Conservation (phyloP, 2,329 filamentous ascomycete species). For the Fusarium piperis region DNA sequence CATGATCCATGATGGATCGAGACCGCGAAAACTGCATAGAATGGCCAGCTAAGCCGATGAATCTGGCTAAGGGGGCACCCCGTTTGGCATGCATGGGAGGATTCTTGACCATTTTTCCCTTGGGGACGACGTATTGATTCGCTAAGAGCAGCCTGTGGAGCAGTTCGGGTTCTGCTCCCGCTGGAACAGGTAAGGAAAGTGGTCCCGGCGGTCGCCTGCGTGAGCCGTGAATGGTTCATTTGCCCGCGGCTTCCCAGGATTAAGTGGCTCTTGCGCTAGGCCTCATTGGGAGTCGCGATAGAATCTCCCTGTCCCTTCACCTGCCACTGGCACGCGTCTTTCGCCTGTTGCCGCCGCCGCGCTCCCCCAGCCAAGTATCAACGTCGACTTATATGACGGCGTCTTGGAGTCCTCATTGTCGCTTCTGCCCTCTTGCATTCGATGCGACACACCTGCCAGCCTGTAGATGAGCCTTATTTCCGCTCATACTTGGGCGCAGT, state of each 20-base stretch:
- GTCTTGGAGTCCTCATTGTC: constrained; percentile 8
- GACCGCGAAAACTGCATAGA: constrained; percentile 11
- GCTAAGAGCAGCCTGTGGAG: constrained; percentile 20
- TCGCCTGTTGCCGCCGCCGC: constrained; percentile 29
- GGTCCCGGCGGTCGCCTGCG: constrained; percentile 21
- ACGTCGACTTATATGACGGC: constrained; percentile 31
- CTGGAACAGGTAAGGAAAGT: constrained; percentile 16
- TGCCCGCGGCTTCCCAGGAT: constrained; percentile 30
- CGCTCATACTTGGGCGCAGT: constrained; percentile 13
- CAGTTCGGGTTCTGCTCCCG: constrained; percentile 8
- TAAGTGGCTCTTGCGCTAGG: constrained; percentile 38
- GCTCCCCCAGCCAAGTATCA: constrained; percentile 30
- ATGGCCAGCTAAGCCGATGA: background rate
- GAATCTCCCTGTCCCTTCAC: constrained; percentile 43
- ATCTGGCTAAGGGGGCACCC: constrained; percentile 19
- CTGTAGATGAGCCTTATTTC: background rate
- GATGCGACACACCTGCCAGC: constrained; percentile 10
- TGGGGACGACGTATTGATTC: constrained; percentile 16
- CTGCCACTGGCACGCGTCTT: constrained; percentile 46
- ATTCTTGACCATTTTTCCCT: constrained; percentile 11
- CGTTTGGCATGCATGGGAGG: constrained; percentile 16
- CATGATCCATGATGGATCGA: constrained; percentile 34
- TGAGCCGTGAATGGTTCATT: constrained; percentile 33
- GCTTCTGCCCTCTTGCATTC: constrained; percentile 7
- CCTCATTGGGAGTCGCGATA: constrained; percentile 44